A percentile compares a stretch with the other conserved stretches of the same genome.
Conservation (phyloP, 495 filamentous ascomycete genomes). For the Penicillium roqueforti region DNA sequence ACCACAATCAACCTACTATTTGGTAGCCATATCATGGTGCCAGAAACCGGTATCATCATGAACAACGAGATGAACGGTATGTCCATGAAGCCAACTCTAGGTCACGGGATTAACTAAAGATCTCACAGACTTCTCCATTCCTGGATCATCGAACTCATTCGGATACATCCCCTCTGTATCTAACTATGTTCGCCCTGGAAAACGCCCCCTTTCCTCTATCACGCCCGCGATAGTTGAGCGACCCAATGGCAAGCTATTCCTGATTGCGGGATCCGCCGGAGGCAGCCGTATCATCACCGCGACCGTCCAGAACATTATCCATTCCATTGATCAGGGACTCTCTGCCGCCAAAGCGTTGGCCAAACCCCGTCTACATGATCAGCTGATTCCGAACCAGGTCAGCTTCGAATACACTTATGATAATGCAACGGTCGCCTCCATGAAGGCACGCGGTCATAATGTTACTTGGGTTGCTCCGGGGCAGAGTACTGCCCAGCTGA, state of each 20-base stretch:
- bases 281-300: constrained; percentile 86
- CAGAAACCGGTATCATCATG: constrained; percentile 80
- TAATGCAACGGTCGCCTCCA: constrained; percentile 58
- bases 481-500: constrained; percentile 65
- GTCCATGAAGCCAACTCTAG: not conserved
- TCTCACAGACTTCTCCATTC: constrained; percentile 64
- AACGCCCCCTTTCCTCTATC: constrained; percentile 77
- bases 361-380: constrained; percentile 72
- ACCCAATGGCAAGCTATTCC: constrained; percentile 60
- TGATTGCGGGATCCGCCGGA: constrained; percentile 73
- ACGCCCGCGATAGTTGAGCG: constrained; percentile 71
- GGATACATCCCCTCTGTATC: constrained; percentile 73
- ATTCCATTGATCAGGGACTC: constrained; percentile 63
- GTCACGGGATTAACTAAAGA: not conserved
- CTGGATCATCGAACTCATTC: constrained; percentile 69
- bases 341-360: constrained; percentile 58
- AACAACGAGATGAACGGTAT: constrained; percentile 92
- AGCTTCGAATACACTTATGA: constrained; percentile 69
- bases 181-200: constrained; percentile 78
- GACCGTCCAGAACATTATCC: constrained; percentile 70
- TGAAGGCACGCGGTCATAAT: constrained; percentile 65
- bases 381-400: constrained; percentile 67
- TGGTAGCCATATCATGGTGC: constrained; percentile 70
- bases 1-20: constrained; percentile 86
- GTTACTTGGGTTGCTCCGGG: constrained; percentile 65